Evolutionary conservation across 805 yeast genomes (phyloP), one percentile per base, ranked within the genome.

Genomic region (Ogataea populi-albae): DNA sequence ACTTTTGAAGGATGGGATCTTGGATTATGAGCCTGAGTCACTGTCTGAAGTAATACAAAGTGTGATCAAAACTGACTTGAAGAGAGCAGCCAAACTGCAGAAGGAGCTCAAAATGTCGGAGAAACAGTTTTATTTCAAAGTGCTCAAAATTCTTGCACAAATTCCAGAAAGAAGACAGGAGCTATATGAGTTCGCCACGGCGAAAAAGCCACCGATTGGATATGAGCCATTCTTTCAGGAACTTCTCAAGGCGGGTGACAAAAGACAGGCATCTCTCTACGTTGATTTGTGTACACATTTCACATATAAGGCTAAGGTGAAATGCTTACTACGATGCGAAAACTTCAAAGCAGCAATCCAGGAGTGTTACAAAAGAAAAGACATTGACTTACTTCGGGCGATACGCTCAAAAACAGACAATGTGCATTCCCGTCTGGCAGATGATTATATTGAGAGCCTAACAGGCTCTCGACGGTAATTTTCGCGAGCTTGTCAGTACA

Each of bases 161-260:
- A 49, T 67, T 2, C 66, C 73, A 5, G 73, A 75, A 27, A 81
- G 77, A 62, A 34, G 54, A 26, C 78, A 74, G 14, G 76, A 73
- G 24, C 54, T 86, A 20, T 70, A 68, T 45, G 71, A 73, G 20
- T 71, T 78, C 49, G 73, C 79, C 0, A 65, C 62, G 3, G 53
- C 59, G 1, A 67, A 64, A 29, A 80, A 75, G 42, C 76, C 93
- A 0, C 83, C 86, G 0, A 83, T 87, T 26, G 88, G 91, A 0
- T 81, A 80, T 40, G 70, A 68, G 41, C 79, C 82, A 1, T 79
- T 87, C 45, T 83, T 68, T 37, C 64, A 70, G 11, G 72, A 75
- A 24, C 69, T 81, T 24, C 49, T 73, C 26, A 67, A 66, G 36
- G 65, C 71, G 4, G 84, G 79, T 0, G 80, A 81, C 21, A 61